A percentile compares a stretch with the other conserved stretches of the same genome.
Conservation (phyloP, 257 asterid species). For the Solanum megistacrolobum region DNA sequence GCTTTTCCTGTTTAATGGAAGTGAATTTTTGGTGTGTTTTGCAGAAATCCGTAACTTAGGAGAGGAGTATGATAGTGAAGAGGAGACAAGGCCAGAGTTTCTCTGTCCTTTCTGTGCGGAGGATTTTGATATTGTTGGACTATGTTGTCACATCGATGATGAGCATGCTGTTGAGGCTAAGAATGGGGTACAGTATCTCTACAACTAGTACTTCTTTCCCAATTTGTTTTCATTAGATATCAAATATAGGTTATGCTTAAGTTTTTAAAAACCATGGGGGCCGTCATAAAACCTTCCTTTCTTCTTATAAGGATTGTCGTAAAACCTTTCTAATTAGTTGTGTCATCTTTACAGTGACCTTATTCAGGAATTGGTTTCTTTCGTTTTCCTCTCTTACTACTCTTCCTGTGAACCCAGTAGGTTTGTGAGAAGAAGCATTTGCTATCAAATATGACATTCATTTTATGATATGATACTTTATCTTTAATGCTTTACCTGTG, state of each 20-base stretch:
- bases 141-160: conserved; percentile 87
- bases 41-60: conserved; percentile 42
- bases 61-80: conserved; percentile 57
- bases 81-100: conserved; percentile 56
- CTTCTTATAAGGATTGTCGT: background rate
- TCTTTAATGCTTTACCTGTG: background rate
- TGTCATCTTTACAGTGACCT: background rate
- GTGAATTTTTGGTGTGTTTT: background rate
- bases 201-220: background rate
- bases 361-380: background rate
- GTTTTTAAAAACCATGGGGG: background rate
- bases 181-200: conserved; percentile 53
- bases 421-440: background rate
- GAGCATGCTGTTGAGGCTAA: conserved; percentile 72
- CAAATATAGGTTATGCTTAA: background rate
- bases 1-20: background rate
- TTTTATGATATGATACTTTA: background rate
- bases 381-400: background rate
- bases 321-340: background rate
- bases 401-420: background rate
- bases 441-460: background rate
- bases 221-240: background rate
- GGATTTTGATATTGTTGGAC: conserved; percentile 76
- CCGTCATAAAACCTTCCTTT: background rate
- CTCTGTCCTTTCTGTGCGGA: conserved; percentile 83